phyloP scores from a whole-genome alignment of 1,284 basidiomycete genomes.

The Malassezia restricta region DNA sequence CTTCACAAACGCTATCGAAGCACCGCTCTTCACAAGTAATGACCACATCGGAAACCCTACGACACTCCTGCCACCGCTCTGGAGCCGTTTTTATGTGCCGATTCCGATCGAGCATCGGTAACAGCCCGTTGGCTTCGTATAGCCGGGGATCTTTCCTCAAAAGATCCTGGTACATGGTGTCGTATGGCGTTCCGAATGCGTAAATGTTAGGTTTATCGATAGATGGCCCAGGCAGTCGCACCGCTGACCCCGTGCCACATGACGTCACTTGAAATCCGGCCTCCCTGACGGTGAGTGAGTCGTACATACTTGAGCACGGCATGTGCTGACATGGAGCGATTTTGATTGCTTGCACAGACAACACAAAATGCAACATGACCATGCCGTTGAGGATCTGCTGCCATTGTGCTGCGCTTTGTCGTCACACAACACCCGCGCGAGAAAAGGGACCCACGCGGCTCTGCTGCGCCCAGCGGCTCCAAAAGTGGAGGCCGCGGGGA shows the following conservation, averaged over 20 bases:
- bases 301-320: constrained; percentile 56
- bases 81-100: constrained; percentile 80
- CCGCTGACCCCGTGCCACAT: constrained; percentile 89
- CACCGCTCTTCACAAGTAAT: constrained; percentile 99
- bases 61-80: constrained; percentile 90
- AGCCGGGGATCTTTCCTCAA: constrained; percentile 68
- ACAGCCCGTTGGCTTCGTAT: constrained; percentile 80
- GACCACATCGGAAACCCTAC: constrained; percentile 76
- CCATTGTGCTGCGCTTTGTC: background rate
- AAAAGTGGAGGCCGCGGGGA: background rate
- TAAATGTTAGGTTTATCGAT: constrained; percentile 98
- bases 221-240: constrained; percentile 84
- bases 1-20: constrained; percentile 96
- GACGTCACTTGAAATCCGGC: constrained; percentile 84
- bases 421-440: background rate
- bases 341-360: constrained; percentile 90
- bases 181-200: constrained; percentile 94
- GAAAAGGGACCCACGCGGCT: background rate
- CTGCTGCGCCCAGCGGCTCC: background rate
- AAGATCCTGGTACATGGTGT: constrained; percentile 88
- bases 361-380: constrained; percentile 66
- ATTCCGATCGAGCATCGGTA: constrained; percentile 96
- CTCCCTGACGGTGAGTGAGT: constrained; percentile 47
- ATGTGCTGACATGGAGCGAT: constrained; percentile 98
- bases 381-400: background rate